Evolutionary conservation across 2,329 filamentous ascomycete species (phyloP), one percentile per base, ranked within the genome.

Genomic region (Talaromyces marneffei): DNA sequence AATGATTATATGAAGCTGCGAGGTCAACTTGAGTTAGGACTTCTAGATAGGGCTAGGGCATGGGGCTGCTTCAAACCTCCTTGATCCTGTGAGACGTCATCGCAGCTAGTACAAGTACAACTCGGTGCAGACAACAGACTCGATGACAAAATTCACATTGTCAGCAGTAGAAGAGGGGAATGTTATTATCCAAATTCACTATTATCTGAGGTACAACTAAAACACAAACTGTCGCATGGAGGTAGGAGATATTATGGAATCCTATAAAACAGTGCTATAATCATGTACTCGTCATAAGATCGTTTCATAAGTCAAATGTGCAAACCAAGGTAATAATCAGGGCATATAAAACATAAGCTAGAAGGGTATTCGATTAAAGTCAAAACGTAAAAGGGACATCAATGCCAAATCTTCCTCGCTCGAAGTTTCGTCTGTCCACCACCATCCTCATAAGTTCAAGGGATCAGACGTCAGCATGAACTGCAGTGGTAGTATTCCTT

Each of bases 391-490:
- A 29, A 50, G 7, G 20, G 20, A 20, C 27, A 6, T n/a, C 16
- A 23, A 35, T 14, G 10, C n/a, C 9, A 31, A 23, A 7, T 33
- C n/a, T n/a, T 52, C 29, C 18, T 23, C 27, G 8, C 23, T 14
- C 5, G 3, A 10, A 31, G 9, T 4, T 33, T 35, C 6, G 6
- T 12, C 29, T 23, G 4, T 16, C 48, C n/a, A 35, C 23, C n/a
- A 2, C n/a, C 25, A 1, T 20, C 10, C n/a, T 20, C 27, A 2
- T 52, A 33, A 35, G n/a, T 33, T 20, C 14, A 10, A n/a, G 20
- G 14, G 20, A 29, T 20, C 57, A 63, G 18, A 63, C 58, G 27
- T 40, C 50, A 29, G 52, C 61, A 20, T 55, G 40, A 35, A 53
- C 57, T 9, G 37, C 40, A 14, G 46, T 9, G 1, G 42, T 29